Percentiles rank a stretch among this genome's conserved stretches.
Conservation (phyloP, 2,329 filamentous ascomycete species). For the Aspergillus eucalypticola region DNA sequence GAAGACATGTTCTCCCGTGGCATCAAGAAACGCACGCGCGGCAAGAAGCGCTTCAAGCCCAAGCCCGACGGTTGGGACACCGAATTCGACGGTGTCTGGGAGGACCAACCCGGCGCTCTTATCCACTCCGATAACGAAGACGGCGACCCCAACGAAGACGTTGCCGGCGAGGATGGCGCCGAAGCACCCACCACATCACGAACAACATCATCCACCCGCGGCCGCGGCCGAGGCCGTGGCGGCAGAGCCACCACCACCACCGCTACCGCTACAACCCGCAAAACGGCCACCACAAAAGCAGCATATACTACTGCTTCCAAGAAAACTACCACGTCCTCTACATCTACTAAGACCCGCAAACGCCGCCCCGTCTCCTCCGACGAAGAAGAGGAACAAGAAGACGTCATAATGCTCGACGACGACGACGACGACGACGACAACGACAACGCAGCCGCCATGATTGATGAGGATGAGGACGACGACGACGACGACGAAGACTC, state of each 20-base stretch:
- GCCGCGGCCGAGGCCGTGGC: conserved; percentile 50
- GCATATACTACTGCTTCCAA: conserved; percentile 32
- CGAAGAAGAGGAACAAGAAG: conserved; percentile 45
- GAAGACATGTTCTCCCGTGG: conserved; percentile 72
- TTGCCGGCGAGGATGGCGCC: conserved; percentile 51
- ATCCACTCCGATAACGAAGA: conserved; percentile 55
- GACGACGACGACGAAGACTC: conserved; percentile 30
- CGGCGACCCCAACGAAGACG: conserved; percentile 48
- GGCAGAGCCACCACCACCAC: conserved; percentile 46
- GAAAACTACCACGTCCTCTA: conserved; percentile 17
- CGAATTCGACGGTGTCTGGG: conserved; percentile 86
- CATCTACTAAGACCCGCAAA: conserved; percentile 24
- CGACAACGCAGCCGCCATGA: conserved; percentile 28
- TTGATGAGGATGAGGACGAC: conserved; percentile 29
- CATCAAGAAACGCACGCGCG: conserved; percentile 53
- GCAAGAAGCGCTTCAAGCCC: conserved; percentile 66
- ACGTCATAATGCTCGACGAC: conserved; percentile 43
- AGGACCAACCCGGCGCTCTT: conserved; percentile 70
- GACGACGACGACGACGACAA: conserved; percentile 33
- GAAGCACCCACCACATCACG: conserved; percentile 33
- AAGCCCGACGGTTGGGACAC: conserved; percentile 82
- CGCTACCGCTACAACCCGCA: conserved; percentile 42
- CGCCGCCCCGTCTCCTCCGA: conserved; percentile 35
- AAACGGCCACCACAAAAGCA: conserved; percentile 37
- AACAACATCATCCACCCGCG: conserved; percentile 46